Conservation (phyloP, 2,329 filamentous ascomycete genomes). For the Cladosporium velox region DNA sequence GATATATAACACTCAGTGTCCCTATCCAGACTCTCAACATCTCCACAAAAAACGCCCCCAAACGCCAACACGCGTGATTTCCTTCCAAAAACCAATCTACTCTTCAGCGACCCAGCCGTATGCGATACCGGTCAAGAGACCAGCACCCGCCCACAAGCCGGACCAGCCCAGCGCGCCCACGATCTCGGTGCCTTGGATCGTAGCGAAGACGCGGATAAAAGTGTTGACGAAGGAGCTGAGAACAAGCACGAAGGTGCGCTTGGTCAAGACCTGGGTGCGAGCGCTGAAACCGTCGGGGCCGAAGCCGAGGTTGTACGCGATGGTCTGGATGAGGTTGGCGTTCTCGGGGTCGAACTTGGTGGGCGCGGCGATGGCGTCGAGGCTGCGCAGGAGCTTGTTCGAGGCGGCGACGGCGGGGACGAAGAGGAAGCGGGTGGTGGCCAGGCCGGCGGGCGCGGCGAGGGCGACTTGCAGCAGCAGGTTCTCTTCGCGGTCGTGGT, state of each 20-base stretch:
- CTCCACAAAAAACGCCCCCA: constrained; percentile 2
- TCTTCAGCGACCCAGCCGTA: constrained; percentile 50
- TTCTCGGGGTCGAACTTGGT: constrained; percentile 64
- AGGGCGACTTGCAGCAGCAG: constrained; percentile 51
- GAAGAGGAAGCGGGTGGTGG: constrained; percentile 77
- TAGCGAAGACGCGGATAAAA: constrained; percentile 65
- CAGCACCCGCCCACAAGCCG: constrained; percentile 70
- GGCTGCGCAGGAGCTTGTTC: constrained; percentile 17
- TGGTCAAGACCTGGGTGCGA: constrained; percentile 62
- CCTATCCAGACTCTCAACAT: not conserved
- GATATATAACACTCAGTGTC: not conserved
- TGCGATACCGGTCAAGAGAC: constrained; percentile 60
- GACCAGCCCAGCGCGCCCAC: constrained; percentile 73
- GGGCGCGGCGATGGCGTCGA: constrained; percentile 18
- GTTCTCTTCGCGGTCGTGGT: constrained; percentile 65
- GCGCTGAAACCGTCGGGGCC: constrained; percentile 64
- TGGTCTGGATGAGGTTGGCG: constrained; percentile 68
- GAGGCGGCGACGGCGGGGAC: constrained; percentile 52
- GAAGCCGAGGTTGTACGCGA: constrained; percentile 66
- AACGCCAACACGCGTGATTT: not conserved
- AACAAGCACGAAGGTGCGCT: constrained; percentile 56
- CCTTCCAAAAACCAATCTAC: not conserved
- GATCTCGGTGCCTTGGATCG: constrained; percentile 69
- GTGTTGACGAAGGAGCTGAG: constrained; percentile 53
- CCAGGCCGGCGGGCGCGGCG: constrained; percentile 69